These are phyloP conservation scores for Penicillium oxalicum DNA, from an alignment of 2,329 filamentous ascomycete genomes.

Conservation along the genomic window DNA sequence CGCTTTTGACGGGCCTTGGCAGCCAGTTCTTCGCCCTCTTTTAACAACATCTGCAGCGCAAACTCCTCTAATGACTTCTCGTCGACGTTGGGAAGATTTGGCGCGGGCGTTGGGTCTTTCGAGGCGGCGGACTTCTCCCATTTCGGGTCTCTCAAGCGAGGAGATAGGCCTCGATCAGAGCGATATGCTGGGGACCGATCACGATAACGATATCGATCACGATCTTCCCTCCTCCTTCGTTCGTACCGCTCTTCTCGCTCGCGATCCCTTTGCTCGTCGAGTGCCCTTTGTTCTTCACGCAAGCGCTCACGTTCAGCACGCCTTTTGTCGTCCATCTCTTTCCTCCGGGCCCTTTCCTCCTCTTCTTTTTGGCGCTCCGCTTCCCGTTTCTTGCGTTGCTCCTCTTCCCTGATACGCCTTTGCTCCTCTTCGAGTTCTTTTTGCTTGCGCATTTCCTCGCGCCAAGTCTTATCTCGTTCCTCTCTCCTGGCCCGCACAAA, in stretches of 20 bases:
- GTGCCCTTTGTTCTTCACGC: constrained; percentile 48
- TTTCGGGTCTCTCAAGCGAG: constrained; percentile 27
- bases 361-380: constrained; percentile 40
- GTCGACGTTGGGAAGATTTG: constrained; percentile 33
- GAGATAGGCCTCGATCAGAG: constrained; percentile 27
- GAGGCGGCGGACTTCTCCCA: constrained; percentile 28
- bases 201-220: constrained; percentile 38
- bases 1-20: constrained; percentile 47
- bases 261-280: constrained; percentile 49
- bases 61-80: constrained; percentile 53
- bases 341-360: constrained; percentile 45
- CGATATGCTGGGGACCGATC: constrained; percentile 30
- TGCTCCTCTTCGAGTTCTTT: constrained; percentile 45
- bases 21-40: constrained; percentile 50
- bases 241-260: constrained; percentile 45
- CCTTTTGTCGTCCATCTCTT: constrained; percentile 45
- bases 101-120: constrained; percentile 30
- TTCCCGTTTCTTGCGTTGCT: constrained; percentile 40
- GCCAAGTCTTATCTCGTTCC: constrained; percentile 46
- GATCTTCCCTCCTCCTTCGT: constrained; percentile 40
- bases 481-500: constrained; percentile 49
- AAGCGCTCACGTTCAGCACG: constrained; percentile 47
- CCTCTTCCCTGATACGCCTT: constrained; percentile 37
- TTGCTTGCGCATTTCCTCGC: constrained; percentile 48
- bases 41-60: constrained; percentile 49